Conservation (phyloP, 2,329 filamentous ascomycete genomes). For the Pseudogymnoascus sp. region DNA sequence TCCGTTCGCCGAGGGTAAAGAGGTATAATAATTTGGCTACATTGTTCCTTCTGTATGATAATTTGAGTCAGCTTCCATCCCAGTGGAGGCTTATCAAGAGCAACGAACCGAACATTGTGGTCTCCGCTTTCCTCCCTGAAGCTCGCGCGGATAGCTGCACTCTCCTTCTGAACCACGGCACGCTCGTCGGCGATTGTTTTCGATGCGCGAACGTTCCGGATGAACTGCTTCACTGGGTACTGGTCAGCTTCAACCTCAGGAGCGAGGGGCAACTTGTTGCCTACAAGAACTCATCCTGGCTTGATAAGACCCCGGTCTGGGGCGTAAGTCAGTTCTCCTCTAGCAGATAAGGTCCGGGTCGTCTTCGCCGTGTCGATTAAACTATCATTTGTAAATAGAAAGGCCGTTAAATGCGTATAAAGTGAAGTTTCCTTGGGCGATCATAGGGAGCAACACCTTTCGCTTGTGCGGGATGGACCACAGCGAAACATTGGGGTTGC, state of each 20-base stretch:
- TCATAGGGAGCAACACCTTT: slow-evolving; percentile 12
- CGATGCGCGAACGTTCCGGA: slow-evolving; percentile 94
- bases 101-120: slow-evolving; percentile 73
- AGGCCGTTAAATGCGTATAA: neutral
- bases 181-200: slow-evolving; percentile 99
- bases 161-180: slow-evolving; percentile 98
- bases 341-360: slow-evolving; percentile 5
- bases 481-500: slow-evolving; percentile 13
- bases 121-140: slow-evolving; percentile 96
- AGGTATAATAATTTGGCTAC: slow-evolving; percentile 97
- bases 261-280: slow-evolving; percentile 17
- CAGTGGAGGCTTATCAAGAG: slow-evolving; percentile 10
- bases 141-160: slow-evolving; percentile 92
- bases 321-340: slow-evolving; percentile 11
- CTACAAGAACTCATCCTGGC: slow-evolving; percentile 33
- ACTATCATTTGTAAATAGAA: slow-evolving; percentile 9
- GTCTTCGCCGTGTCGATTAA: slow-evolving; percentile 8
- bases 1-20: slow-evolving; percentile 93
- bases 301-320: slow-evolving; percentile 5
- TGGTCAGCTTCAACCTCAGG: slow-evolving; percentile 19
- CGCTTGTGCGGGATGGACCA: slow-evolving; percentile 2
- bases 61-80: slow-evolving; percentile 17
- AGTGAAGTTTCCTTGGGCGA: neutral
- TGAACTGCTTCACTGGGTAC: slow-evolving; percentile 90
- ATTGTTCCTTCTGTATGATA: slow-evolving; percentile 75